Evolutionary conservation across 1,284 basidiomycete species (phyloP).

Genomic region (Meira miltonrushii): DNA sequence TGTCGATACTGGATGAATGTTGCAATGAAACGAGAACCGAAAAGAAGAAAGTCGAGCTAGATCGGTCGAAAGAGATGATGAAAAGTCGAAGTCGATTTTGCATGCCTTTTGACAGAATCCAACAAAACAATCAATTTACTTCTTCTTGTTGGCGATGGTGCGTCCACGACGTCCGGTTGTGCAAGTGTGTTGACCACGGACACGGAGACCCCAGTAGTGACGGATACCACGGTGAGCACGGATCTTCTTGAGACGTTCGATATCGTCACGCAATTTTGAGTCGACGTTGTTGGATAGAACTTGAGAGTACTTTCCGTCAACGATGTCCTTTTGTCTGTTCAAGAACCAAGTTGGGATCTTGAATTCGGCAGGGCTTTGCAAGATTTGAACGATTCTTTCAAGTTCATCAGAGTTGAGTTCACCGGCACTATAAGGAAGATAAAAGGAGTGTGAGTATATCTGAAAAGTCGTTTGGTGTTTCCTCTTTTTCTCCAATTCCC

Average conservation of each 20-base stretch:
- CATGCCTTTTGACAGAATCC: no score
- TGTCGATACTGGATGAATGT: no score
- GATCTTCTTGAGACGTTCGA: constrained; percentile 99
- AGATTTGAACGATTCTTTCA: constrained; percentile 97
- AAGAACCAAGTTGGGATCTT: constrained; percentile 99
- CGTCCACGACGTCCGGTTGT: constrained; percentile 46
- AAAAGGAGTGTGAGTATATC: background rate
- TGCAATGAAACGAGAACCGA: no score
- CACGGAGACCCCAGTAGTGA: constrained; percentile 90
- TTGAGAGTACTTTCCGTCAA: constrained; percentile 94
- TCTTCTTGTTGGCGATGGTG: constrained; percentile 52
- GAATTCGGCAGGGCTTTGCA: constrained; percentile 99
- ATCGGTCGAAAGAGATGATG: no score
- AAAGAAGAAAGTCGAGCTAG: no score
- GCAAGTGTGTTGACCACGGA: constrained; percentile 59
- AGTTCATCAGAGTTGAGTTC: constrained; percentile 95
- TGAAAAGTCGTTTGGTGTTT: background rate
- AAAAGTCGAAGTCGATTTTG: no score
- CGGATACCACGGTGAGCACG: constrained; percentile 95
- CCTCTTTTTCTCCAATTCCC: background rate
- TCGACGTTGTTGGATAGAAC: constrained; percentile 95
- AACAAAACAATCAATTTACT: constrained; percentile 25
- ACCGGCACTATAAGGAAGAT: constrained; percentile 64
- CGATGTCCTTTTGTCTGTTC: constrained; percentile 97
- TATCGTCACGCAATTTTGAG: constrained; percentile 96